phyloP scores from a whole-genome alignment of 208 protist genomes.

The Trypanosoma boissoni region DNA sequence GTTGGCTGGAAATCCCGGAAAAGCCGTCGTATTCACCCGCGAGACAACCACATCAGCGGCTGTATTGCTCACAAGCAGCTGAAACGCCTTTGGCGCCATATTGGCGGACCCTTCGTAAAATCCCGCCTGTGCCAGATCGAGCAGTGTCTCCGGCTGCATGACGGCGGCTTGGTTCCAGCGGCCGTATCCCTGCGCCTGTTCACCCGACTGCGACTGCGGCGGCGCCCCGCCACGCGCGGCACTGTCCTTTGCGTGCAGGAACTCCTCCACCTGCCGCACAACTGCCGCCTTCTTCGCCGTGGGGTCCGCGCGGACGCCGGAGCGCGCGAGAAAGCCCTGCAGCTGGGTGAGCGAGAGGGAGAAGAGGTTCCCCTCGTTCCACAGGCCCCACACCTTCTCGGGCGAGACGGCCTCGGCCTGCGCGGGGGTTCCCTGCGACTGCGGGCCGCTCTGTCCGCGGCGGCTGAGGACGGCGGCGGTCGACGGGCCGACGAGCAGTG shows the following conservation, averaged over 20 bases:
- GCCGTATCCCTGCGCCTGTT: constrained; percentile 40
- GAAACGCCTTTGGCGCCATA: constrained; percentile 89
- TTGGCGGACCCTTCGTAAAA: constrained; percentile 82
- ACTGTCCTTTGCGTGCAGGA: constrained; percentile 53
- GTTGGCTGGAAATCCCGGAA: constrained; percentile 85
- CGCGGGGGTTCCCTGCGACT: constrained; percentile 3
- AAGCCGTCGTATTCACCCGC: constrained; percentile 87
- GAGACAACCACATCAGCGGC: constrained; percentile 74
- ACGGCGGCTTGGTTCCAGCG: constrained; percentile 39
- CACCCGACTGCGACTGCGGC: constrained; percentile 9
- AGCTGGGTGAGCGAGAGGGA: constrained; percentile 81
- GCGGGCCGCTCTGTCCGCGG: constrained; percentile 2
- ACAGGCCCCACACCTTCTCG: constrained; percentile 82
- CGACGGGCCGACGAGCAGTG: constrained; percentile 1
- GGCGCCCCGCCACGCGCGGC: constrained; percentile 9
- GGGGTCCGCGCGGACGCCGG: constrained; percentile 28
- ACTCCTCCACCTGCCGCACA: constrained; percentile 85
- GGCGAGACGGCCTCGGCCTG: constrained; percentile 27
- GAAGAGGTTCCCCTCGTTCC: constrained; percentile 92
- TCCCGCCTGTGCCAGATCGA: constrained; percentile 82
- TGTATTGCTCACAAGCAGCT: constrained; percentile 73
- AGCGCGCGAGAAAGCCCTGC: constrained; percentile 57
- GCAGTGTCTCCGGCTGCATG: constrained; percentile 70
- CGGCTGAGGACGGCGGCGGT: constrained; percentile 1
- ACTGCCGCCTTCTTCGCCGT: constrained; percentile 70